Percentiles rank a stretch among this genome's conserved stretches.
These are phyloP conservation scores for Starmerella kuoi DNA, from an alignment of 805 yeast species.

Conservation along the genomic window DNA sequence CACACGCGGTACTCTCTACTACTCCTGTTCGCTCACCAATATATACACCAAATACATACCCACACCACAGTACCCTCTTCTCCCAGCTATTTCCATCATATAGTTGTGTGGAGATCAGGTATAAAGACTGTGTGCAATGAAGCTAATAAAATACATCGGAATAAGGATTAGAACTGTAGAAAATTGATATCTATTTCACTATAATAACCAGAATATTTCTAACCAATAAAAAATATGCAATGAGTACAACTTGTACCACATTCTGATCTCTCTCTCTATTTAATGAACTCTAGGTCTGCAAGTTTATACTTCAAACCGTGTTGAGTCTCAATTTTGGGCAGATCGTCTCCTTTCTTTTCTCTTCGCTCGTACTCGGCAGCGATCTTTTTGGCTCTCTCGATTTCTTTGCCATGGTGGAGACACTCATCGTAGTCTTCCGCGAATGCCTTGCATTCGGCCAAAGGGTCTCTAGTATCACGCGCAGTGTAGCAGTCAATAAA, in stretches of 20 bases:
- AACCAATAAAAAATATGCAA: too few species aligned
- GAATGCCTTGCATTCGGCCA: constrained; percentile 32
- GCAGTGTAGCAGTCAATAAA: constrained; percentile 38
- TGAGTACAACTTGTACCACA: too few species aligned
- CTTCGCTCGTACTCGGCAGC: constrained; percentile 24
- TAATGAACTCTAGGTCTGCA: constrained; percentile 15
- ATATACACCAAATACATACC: too few species aligned
- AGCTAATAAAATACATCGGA: too few species aligned
- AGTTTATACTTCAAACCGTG: constrained; percentile 20
- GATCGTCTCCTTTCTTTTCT: constrained; percentile 21
- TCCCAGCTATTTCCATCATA: too few species aligned
- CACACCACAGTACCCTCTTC: too few species aligned
- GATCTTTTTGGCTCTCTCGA: constrained; percentile 25
- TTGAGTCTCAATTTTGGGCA: constrained; percentile 20
- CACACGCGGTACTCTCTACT: not conserved
- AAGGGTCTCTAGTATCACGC: constrained; percentile 28
- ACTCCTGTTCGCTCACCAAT: too few species aligned
- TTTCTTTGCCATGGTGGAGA: constrained; percentile 37
- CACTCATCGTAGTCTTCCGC: constrained; percentile 41
- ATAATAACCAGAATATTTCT: too few species aligned
- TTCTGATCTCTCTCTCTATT: constrained; percentile 5
- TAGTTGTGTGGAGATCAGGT: too few species aligned
- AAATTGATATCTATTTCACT: too few species aligned
- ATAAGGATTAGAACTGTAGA: too few species aligned
- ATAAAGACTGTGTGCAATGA: too few species aligned